Evolutionary conservation across 345 rosid species (phyloP).

Genomic region (Mangifera indica): DNA sequence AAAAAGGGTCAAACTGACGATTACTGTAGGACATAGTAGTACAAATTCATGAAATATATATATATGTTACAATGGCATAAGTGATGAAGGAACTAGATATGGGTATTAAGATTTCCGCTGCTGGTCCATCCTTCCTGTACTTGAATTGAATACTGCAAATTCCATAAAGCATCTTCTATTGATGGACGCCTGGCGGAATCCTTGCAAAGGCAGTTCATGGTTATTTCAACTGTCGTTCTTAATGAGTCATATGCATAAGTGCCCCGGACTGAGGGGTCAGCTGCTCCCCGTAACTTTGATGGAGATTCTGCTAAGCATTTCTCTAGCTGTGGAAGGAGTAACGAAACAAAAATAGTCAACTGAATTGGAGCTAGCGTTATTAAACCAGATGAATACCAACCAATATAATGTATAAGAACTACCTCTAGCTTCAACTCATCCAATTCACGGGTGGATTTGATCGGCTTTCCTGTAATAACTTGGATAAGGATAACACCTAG

Average conservation of each 20-base stretch:
- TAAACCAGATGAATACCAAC: background rate
- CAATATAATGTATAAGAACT: constrained; percentile 27
- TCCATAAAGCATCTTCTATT: constrained; percentile 90
- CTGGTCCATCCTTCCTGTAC: constrained; percentile 90
- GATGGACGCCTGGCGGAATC: constrained; percentile 69
- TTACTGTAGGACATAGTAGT: background rate
- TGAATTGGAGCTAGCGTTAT: too few relatives aligned
- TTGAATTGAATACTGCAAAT: constrained; percentile 84
- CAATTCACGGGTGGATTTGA: constrained; percentile 46
- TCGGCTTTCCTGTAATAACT: constrained; percentile 60
- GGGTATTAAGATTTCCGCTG: constrained; percentile 66
- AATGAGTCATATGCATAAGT: constrained; percentile 77
- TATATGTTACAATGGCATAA: background rate
- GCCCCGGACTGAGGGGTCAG: constrained; percentile 64
- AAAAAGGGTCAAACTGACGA: background rate
- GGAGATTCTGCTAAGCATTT: constrained; percentile 57
- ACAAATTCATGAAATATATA: background rate
- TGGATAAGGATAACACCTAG: constrained; percentile 72
- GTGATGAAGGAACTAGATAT: constrained; percentile 13
- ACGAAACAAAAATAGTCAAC: background rate
- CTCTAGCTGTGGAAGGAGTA: constrained; percentile 46
- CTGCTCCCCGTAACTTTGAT: constrained; percentile 40
- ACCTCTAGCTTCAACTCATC: constrained; percentile 61
- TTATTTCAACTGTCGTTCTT: constrained; percentile 65
- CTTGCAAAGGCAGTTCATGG: constrained; percentile 65